Evolutionary conservation across 2,329 filamentous ascomycete genomes (phyloP), one percentile per base, ranked within the genome.

Genomic region (Spiromastix sp.): DNA sequence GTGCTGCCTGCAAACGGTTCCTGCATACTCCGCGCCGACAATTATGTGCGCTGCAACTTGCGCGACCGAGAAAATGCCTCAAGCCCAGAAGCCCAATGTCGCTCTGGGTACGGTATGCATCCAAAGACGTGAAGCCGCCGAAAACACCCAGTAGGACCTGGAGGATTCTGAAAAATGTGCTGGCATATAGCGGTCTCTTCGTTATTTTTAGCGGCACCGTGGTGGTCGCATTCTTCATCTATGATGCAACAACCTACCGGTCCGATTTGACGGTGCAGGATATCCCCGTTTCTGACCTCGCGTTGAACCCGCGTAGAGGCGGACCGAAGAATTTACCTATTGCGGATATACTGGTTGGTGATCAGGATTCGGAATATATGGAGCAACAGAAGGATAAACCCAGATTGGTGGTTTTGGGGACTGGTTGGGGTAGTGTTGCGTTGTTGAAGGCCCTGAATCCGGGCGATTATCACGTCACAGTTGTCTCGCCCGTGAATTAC

Each of bases 301-400:
- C 91, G 1, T 66, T 98, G 35, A 78, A 77, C 38, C 91, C 91
- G 1, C 74, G 79, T 44, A 72, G 72, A 40, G 91, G 91, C 37
- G 91, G 91, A 0, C 87, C 89, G 0, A 96, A 98, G 69, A 94
- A 98, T 51, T 64, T 98, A 21, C 91, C 89, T 2, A 91, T 98
- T 40, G 79, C 83, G 13, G 85, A 95, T 44, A 76, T 82, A 16
- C 75, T 87, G 42, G 78, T 98, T 26, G 87, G 94, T 52, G 91
- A 96, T 52, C 78, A 93, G 48, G 89, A 95, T 45, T 76, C 66
- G 34, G 74, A 79, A 10, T 71, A 74, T 38, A 86, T 79, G 61
- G 70, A 68, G 43, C 69, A 65, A 32, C 75, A 79, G 56, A 91
- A 85, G 61, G 74, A 87, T 52, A 98, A 98, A 66, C 91, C 91